Base-by-base conservation (phyloP, 805 yeast species). In the Hanseniaspora meyeri region DNA sequence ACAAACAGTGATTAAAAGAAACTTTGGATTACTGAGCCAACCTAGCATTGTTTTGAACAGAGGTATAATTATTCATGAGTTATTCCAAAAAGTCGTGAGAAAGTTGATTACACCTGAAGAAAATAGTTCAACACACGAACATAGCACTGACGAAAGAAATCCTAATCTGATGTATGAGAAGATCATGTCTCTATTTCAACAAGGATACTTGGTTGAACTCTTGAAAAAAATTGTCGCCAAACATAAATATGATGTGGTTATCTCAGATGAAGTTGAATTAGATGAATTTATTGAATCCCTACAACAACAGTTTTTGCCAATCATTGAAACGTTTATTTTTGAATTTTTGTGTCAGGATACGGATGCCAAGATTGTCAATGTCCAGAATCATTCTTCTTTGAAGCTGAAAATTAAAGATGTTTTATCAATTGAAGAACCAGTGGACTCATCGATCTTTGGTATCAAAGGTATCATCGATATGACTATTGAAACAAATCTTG, bases 381-480 rank as follows among this genome's bases (percentile, higher is more conserved):
- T 62, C 8, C 39, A 59, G 46, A 57, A 62, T 16, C 58, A 65
- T 16, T 49, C 62, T 17, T 57, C 57, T 31, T 60, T 77, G 1
- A 69, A 70, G 11, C 72, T 82, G 43, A 73, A 83, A 0, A 80
- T 85, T 0, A 72, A 79, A 16, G 81, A 83, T 57, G 77, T 89
- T 9, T 71, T 87, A 37, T 96, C 87, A 64, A 79, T 87, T 10
- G 99, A 93, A 68, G 97, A 93, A 63, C 85, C 82, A 62, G 83
- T 93, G 14, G 82, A 95, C 88, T 87, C 97, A 0, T 95, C 97
- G 0, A 77, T 79, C 65, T 89, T 78, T 70, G 99, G 99, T 0
- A 69, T 93, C 9, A 80, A 87, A 61, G 99, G 99, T 0, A 79
- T 83, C 62, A 80, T 90, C 17, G 99, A 93, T 70, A 96, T 84